phyloP scores from a whole-genome alignment of 352 stramenopile species.

The Phytophthora idaei region DNA sequence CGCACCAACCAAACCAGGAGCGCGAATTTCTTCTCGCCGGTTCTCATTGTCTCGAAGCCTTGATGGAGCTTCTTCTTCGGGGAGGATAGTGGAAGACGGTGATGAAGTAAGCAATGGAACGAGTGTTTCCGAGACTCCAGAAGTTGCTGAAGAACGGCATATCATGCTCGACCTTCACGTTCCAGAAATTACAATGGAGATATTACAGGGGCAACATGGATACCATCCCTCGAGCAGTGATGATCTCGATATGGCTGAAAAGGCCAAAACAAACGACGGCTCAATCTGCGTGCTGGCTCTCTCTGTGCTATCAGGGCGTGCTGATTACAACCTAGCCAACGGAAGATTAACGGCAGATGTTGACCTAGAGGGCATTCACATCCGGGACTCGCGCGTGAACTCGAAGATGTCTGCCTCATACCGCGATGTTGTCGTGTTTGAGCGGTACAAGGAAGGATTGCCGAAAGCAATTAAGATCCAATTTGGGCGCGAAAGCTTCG shows the following conservation, averaged over 20 bases:
- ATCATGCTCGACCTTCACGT: constrained; percentile 63
- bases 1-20: constrained; percentile 14
- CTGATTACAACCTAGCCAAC: constrained; percentile 63
- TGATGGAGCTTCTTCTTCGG: constrained; percentile 34
- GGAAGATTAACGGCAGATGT: constrained; percentile 52
- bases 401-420: constrained; percentile 65
- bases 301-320: constrained; percentile 43
- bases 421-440: constrained; percentile 78
- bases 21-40: constrained; percentile 26
- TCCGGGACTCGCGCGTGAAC: constrained; percentile 70
- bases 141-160: constrained; percentile 55
- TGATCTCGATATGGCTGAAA: constrained; percentile 77
- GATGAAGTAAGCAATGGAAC: constrained; percentile 37
- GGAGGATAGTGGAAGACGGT: constrained; percentile 36
- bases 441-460: constrained; percentile 44
- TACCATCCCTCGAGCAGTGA: constrained; percentile 81
- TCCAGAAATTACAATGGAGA: constrained; percentile 81
- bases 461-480: constrained; percentile 70
- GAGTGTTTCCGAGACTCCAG: constrained; percentile 40
- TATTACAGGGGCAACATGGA: constrained; percentile 75
- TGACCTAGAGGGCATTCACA: constrained; percentile 61
- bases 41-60: constrained; percentile 33
- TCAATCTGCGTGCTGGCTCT: constrained; percentile 80
- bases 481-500: constrained; percentile 53
- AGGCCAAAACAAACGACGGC: constrained; percentile 59